phyloP scores from a whole-genome alignment of 345 rosid species.

The Gynandropsis gynandra region DNA sequence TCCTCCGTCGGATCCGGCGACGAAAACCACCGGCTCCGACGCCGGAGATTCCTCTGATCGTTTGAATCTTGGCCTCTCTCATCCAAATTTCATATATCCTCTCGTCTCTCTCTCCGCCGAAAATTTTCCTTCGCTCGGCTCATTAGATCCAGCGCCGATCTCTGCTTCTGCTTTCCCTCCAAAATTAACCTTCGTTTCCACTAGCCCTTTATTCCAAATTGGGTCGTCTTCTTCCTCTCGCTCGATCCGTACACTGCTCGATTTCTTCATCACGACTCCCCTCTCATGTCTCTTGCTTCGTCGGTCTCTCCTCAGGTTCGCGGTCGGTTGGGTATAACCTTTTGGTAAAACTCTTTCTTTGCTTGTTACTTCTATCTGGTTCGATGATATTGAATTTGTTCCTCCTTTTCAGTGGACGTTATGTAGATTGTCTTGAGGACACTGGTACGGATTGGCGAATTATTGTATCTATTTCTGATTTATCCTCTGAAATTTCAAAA shows the following conservation, averaged over 20 bases:
- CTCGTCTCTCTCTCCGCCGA: slow-evolving; percentile 19
- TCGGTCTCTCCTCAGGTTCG: background rate
- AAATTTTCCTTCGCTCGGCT: slow-evolving; percentile 37
- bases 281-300: background rate
- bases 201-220: slow-evolving; percentile 11
- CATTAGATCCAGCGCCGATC: slow-evolving; percentile 42
- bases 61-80: slow-evolving; percentile 21
- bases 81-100: slow-evolving; percentile 20
- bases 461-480: slow-evolving; percentile 10
- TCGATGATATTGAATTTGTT: no score
- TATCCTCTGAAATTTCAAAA: slow-evolving; percentile 17
- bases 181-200: slow-evolving; percentile 21
- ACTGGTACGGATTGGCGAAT: background rate
- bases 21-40: slow-evolving; percentile 11
- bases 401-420: background rate
- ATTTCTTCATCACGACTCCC: slow-evolving; percentile 6
- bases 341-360: background rate
- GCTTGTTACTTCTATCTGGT: background rate
- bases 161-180: slow-evolving; percentile 37
- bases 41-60: slow-evolving; percentile 13
- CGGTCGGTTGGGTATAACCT: background rate
- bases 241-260: background rate
- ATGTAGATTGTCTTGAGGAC: background rate
- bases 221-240: background rate
- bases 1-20: slow-evolving; percentile 21